Evolutionary conservation across 345 rosid species (phyloP).

Genomic region (Linum tenue): DNA sequence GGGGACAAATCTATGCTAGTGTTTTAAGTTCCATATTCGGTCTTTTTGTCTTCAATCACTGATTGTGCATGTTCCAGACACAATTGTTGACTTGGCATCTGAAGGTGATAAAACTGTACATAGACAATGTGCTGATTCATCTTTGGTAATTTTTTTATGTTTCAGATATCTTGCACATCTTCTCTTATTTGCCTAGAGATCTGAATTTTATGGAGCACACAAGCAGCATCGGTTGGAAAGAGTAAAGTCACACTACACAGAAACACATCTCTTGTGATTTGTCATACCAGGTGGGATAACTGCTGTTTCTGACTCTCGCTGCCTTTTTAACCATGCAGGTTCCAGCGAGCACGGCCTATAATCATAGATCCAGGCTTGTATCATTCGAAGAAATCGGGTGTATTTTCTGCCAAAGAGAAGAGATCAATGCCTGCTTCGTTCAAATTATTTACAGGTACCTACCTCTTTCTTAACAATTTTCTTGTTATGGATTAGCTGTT

Average conservation of each 20-base stretch:
- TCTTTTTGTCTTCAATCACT: too few species aligned
- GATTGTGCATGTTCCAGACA: too few species aligned
- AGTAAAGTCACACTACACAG: slow-evolving; percentile 43
- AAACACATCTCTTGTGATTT: background rate
- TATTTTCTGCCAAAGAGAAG: slow-evolving; percentile 82
- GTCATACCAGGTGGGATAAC: background rate
- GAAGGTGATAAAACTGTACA: background rate
- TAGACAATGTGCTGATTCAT: background rate
- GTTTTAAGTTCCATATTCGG: background rate
- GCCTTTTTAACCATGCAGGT: slow-evolving; percentile 30
- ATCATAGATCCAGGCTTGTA: slow-evolving; percentile 86
- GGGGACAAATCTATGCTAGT: background rate
- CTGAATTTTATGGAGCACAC: slow-evolving; percentile 90
- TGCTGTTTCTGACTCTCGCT: slow-evolving; percentile 1
- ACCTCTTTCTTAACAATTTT: background rate
- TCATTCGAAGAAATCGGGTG: slow-evolving; percentile 70
- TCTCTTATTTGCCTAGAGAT: slow-evolving; percentile 86
- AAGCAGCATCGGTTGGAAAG: slow-evolving; percentile 89
- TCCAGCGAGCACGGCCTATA: slow-evolving; percentile 79
- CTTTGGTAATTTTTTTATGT: slow-evolving; percentile 3
- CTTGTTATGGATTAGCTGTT: background rate
- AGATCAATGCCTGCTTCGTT: slow-evolving; percentile 81
- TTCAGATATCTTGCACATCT: slow-evolving; percentile 85
- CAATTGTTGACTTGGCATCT: too few species aligned
- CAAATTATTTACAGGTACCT: slow-evolving; percentile 71